phyloP scores from a whole-genome alignment of 2,329 filamentous ascomycete species.

The Botryosphaeria agaves region DNA sequence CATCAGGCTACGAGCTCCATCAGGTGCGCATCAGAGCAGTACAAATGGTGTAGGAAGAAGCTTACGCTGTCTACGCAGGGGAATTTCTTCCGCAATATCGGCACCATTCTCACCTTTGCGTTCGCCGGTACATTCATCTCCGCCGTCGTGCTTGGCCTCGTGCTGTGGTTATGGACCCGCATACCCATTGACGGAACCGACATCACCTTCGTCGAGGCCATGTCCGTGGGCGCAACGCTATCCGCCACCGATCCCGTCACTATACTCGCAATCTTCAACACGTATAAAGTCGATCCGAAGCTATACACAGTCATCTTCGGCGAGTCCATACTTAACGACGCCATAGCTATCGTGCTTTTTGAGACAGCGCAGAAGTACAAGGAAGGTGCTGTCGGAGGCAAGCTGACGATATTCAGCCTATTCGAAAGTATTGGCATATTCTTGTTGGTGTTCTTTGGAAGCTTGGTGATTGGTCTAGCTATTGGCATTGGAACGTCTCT shows the following conservation, averaged over 20 bases:
- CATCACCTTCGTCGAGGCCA: constrained; percentile 86
- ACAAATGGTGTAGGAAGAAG: background rate
- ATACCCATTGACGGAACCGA: constrained; percentile 72
- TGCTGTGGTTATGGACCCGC: constrained; percentile 77
- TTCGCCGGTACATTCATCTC: constrained; percentile 96
- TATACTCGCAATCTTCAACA: constrained; percentile 96
- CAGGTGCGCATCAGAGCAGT: constrained; percentile 34
- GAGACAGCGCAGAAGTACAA: constrained; percentile 92
- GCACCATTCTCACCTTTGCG: constrained; percentile 91
- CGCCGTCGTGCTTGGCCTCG: constrained; percentile 77
- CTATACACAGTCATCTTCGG: constrained; percentile 98
- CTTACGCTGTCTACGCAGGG: constrained; percentile 26
- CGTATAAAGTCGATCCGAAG: constrained; percentile 97
- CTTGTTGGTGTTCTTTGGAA: constrained; percentile 90
- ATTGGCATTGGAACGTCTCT: constrained; percentile 80
- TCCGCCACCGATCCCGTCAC: constrained; percentile 96
- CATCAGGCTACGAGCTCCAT: constrained; percentile 91
- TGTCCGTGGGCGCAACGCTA: constrained; percentile 88
- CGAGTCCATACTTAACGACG: constrained; percentile 95
- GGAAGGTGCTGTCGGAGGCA: constrained; percentile 48
- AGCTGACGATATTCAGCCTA: constrained; percentile 62
- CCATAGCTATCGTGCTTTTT: constrained; percentile 95
- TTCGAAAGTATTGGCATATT: constrained; percentile 90
- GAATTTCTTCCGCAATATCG: constrained; percentile 98
- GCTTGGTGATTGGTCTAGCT: constrained; percentile 70